Evolutionary conservation across 176 grass and related monocot genomes (phyloP).

Genomic region (Luzula sylvatica): DNA sequence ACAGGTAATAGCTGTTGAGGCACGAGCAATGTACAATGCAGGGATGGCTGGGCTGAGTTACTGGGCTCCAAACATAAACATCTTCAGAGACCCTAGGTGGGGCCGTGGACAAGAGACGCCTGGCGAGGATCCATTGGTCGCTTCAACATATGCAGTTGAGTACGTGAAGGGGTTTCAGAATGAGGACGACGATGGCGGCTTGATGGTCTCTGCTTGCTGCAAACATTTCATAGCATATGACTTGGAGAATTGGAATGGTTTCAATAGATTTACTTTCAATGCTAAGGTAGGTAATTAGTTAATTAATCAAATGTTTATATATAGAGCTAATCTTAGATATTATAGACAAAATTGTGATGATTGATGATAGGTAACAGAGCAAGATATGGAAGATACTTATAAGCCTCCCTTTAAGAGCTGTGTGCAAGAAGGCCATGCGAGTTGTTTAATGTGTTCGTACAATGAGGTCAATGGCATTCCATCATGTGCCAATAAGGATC

Average conservation of each 20-base stretch:
- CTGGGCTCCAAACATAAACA: slow-evolving; percentile 87
- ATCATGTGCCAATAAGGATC: slow-evolving; percentile 51
- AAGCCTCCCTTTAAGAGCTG: slow-evolving; percentile 73
- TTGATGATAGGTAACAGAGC: slow-evolving; percentile 38
- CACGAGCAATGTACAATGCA: slow-evolving; percentile 55
- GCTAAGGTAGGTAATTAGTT: slow-evolving; percentile 34
- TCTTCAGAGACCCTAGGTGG: slow-evolving; percentile 75
- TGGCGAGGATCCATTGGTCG: slow-evolving; percentile 59
- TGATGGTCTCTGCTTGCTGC: slow-evolving; percentile 73
- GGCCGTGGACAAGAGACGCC: slow-evolving; percentile 83
- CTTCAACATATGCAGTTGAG: slow-evolving; percentile 46
- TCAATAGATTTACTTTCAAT: slow-evolving; percentile 58
- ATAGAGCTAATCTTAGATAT: background rate
- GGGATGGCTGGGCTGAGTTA: slow-evolving; percentile 72
- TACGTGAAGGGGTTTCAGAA: slow-evolving; percentile 65
- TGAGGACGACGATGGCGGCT: slow-evolving; percentile 22
- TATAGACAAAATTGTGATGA: background rate
- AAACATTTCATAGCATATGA: slow-evolving; percentile 74
- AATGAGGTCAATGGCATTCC: slow-evolving; percentile 73
- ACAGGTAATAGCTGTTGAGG: slow-evolving; percentile 49
- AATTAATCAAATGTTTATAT: background rate
- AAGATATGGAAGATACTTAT: slow-evolving; percentile 71
- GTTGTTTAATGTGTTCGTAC: slow-evolving; percentile 85
- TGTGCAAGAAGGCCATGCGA: slow-evolving; percentile 63
- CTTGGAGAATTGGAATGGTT: slow-evolving; percentile 60